Base-by-base conservation (phyloP, 805 yeast genomes). In the Candida silvatica region DNA sequence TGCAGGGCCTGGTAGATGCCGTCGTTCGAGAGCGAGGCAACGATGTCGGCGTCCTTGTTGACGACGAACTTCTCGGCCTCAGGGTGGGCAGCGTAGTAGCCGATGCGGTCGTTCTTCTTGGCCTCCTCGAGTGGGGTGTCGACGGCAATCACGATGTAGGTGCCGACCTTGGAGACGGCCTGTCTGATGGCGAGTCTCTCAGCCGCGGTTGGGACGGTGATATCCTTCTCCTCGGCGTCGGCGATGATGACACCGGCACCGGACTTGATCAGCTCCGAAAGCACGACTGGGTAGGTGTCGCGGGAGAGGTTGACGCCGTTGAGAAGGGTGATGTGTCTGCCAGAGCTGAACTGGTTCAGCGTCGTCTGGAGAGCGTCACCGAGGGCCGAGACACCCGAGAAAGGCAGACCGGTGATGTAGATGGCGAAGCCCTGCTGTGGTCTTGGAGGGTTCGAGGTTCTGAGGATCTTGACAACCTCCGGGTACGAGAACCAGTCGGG, bases 401-500 rank as follows among this genome's bases (percentile, higher is more conserved):
- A 67, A 47, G 77, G 68, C 44, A 67, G 61, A 26, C 82, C 77
- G 22, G 77, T 67, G 35, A 86, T 64, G 41, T 78, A 69, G 35
- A 87, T 64, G 6, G 85, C 83, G 59, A 88, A 90, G 24, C 97
- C 97, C 64, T 90, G 97, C 39, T 69, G 59, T 39, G 69, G 74
- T 62, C 97, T 77, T 44, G 97, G 95, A 37, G 97, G 97, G 59
- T 88, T 88, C 31, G 88, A 75, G 50, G 85, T 90, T 57, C 97
- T 80, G 50, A 88, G 71, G 40, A 90, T 87, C 58, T 74, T 72
- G 40, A 90, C 97, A 35, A 90, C 96, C 61, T 88, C 97, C 3
- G 96, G 95, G 63, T 88, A 88, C 4, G 96, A 85, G 63, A 90
- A 88, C 97, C 97, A 88, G 56, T 76, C 92, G 43, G 97, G 97